Base-by-base conservation (phyloP, 192 early-diverging fungal genomes). In the Coemansia sp. region DNA sequence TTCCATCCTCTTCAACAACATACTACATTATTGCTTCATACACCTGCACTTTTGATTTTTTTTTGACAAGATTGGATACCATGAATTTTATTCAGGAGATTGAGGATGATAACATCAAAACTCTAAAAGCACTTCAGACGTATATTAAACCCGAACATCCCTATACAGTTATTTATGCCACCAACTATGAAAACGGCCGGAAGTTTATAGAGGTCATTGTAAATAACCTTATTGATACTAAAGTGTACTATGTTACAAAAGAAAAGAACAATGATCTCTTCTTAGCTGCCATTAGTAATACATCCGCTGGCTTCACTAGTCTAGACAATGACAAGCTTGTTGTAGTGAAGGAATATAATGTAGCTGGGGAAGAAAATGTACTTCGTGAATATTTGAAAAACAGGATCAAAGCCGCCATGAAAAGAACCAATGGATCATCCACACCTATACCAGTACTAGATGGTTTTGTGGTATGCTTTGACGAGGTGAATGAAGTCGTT, bases 121-220 rank as follows among this genome's bases (percentile, higher is more conserved):
- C 5, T 36, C 34, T 36, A 36, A 36, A 36, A 36, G 34, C 34
- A 36, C 9, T 43, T 4, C 9, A 43, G 2, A 10, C 9, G 9
- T 15, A 4, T 43, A 43, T 43, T 43, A 10, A 4, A 43, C 9
- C 42, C 11, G 11, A 5, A 10, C 5, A 16, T n/a, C 0, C 16
- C 1, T 47, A 47, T 47, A n/a, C n/a, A 47, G 46, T 47, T n/a
- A 47, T 47, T 47, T 47, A 47, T 47, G 46, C 46, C 46, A n/a
- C 4, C 18, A 47, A n/a, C 3, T 11, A n/a, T n/a, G 5, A 16
- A n/a, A n/a, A 47, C 3, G 15, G 18, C 18, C 2, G n/a, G 46
- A 47, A 3, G 7, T 6, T 47, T 16, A n/a, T n/a, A n/a, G n/a
- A n/a, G n/a, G n/a, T n/a, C n/a, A n/a, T n/a, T n/a, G n/a, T n/a